These are phyloP conservation scores for Mycena olivaceomarginata DNA, from an alignment of 768 basidiomycete genomes.

Conservation along the genomic window DNA sequence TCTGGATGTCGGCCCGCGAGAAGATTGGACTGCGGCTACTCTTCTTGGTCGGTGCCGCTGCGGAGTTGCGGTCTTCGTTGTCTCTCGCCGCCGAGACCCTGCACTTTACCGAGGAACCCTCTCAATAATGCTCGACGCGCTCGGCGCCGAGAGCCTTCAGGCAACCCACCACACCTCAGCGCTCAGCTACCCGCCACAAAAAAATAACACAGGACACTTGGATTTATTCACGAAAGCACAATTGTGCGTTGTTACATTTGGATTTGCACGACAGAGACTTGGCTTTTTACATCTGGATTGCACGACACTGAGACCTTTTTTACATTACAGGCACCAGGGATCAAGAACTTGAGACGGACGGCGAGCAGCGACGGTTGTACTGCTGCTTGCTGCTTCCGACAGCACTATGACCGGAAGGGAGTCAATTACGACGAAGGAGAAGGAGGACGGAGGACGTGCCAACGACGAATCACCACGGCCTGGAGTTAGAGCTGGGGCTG, in stretches of 20 bases:
- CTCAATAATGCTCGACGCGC: too few species aligned
- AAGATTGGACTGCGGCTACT: too few species aligned
- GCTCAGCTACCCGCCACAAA: background rate
- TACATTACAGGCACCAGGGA: background rate
- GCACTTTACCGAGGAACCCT: too few species aligned
- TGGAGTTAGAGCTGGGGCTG: background rate
- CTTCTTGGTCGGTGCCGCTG: too few species aligned
- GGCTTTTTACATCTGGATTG: slow-evolving; percentile 22
- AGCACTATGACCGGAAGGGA: background rate
- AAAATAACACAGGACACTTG: slow-evolving; percentile 11
- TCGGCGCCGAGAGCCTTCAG: background rate
- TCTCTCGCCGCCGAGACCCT: too few species aligned
- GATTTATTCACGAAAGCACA: slow-evolving; percentile 28
- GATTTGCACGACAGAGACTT: slow-evolving; percentile 7
- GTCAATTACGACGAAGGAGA: too few species aligned
- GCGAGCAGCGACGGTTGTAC: background rate
- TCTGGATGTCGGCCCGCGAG: too few species aligned
- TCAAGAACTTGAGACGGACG: slow-evolving; percentile 30
- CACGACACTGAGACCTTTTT: slow-evolving; percentile 6
- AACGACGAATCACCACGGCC: slow-evolving; percentile 10
- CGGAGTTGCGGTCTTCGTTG: too few species aligned
- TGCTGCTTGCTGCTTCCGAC: background rate
- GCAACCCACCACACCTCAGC: background rate
- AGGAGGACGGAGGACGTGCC: background rate
- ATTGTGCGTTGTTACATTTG: slow-evolving; percentile 11